Percentiles rank a stretch among this genome's conserved stretches.
Evolutionary conservation across 169 alveolate genomes (phyloP).

Genomic region (Plasmodium yoelii): DNA sequence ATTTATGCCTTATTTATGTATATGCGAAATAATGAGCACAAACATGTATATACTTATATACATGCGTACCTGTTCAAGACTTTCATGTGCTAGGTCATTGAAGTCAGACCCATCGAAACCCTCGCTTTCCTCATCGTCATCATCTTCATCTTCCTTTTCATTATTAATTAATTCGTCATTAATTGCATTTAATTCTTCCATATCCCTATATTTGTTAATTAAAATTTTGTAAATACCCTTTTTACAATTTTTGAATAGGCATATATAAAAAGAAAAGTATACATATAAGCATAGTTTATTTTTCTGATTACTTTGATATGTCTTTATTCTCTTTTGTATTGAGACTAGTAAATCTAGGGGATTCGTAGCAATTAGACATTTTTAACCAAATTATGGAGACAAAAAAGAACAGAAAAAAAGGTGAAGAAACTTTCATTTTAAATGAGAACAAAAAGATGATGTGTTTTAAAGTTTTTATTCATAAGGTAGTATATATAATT

Average conservation of each 20-base stretch:
- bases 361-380: conserved; percentile 21
- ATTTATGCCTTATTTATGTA: not conserved
- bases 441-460: not conserved
- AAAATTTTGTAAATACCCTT: not conserved
- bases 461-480: not conserved
- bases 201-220: conserved; percentile 30
- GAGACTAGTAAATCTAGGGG: conserved; percentile 44
- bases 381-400: conserved; percentile 8
- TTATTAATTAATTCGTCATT: conserved; percentile 57
- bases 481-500: not conserved
- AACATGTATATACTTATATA: not conserved
- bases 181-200: conserved; percentile 36
- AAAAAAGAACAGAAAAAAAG: conserved; percentile 26
- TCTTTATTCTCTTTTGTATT: conserved; percentile 20
- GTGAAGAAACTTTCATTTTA: conserved; percentile 37
- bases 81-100: conserved; percentile 53
- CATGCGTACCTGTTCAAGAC: conserved; percentile 34
- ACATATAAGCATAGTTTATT: conserved; percentile 5
- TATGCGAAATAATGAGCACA: not conserved
- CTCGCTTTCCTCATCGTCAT: conserved; percentile 54
- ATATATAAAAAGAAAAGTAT: not conserved
- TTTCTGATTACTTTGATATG: conserved; percentile 42
- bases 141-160: conserved; percentile 68
- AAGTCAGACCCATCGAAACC: conserved; percentile 29
- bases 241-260: not conserved